Evolutionary conservation across 306 rosid species (phyloP).

Genomic region (Vicia faba): DNA sequence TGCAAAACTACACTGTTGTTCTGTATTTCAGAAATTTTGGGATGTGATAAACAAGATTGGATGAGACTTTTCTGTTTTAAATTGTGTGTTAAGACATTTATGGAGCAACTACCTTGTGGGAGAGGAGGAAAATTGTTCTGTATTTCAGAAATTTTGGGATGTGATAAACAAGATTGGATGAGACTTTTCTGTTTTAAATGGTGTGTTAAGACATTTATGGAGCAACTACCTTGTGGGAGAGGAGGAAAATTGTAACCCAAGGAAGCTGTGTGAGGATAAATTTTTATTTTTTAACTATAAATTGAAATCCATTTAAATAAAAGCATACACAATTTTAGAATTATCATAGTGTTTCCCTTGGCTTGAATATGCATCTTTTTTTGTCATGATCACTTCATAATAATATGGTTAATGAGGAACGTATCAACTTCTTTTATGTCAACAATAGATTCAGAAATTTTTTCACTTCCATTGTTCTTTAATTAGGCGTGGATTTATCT

Average conservation of each 20-base stretch:
- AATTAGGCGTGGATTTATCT: no score
- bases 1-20: neutral
- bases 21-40: conserved; percentile 34
- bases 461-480: no score
- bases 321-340: conserved; percentile 2
- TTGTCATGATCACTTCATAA: neutral
- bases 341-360: neutral
- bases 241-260: conserved; percentile 24
- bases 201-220: conserved; percentile 25
- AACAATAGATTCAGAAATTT: neutral
- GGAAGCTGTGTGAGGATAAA: conserved; percentile 27
- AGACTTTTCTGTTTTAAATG: conserved; percentile 21
- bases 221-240: conserved; percentile 11
- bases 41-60: conserved; percentile 3
- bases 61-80: conserved; percentile 21
- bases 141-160: conserved; percentile 32
- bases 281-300: neutral
- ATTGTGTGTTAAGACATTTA: conserved; percentile 21
- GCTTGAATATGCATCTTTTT: conserved; percentile 7
- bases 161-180: conserved; percentile 3
- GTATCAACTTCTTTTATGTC: neutral
- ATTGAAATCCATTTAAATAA: conserved; percentile 31
- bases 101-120: conserved; percentile 17
- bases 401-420: conserved; percentile 11
- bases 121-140: no score